phyloP scores from a whole-genome alignment of 345 rosid genomes.

The Dimocarpus longan region DNA sequence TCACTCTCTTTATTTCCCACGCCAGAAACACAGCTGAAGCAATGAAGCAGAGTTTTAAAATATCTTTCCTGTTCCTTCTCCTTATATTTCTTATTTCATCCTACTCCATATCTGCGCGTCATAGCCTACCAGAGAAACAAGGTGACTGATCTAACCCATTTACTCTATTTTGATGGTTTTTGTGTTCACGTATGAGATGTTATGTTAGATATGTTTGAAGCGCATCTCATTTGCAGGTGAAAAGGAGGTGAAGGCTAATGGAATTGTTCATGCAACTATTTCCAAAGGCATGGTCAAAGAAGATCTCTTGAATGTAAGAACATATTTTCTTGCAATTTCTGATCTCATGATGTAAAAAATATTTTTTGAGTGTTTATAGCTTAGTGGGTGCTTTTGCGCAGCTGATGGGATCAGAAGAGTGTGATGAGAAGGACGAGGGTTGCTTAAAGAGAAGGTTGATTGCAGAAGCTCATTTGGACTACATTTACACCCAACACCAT shows the following conservation, averaged over 20 bases:
- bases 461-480: constrained; percentile 80
- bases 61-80: constrained; percentile 19
- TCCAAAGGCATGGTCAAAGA: constrained; percentile 15
- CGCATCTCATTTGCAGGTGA: constrained; percentile 14
- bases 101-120: constrained; percentile 33
- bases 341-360: neutral
- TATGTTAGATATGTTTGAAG: neutral
- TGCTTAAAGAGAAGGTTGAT: constrained; percentile 66
- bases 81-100: constrained; percentile 16
- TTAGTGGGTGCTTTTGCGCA: constrained; percentile 11
- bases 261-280: neutral
- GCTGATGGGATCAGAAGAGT: constrained; percentile 58
- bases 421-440: constrained; percentile 56
- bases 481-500: constrained; percentile 76
- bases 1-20: constrained; percentile 12
- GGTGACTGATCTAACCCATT: constrained; percentile 12
- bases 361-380: neutral
- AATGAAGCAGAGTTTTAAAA: constrained; percentile 21
- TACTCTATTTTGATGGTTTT: neutral
- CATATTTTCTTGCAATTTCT: neutral
- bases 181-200: neutral
- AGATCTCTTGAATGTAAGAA: constrained; percentile 32
- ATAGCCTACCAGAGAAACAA: constrained; percentile 19
- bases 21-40: no score
- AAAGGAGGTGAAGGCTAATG: constrained; percentile 15